Conservation (phyloP, 805 yeast species). For the Jamesozyma piceae region DNA sequence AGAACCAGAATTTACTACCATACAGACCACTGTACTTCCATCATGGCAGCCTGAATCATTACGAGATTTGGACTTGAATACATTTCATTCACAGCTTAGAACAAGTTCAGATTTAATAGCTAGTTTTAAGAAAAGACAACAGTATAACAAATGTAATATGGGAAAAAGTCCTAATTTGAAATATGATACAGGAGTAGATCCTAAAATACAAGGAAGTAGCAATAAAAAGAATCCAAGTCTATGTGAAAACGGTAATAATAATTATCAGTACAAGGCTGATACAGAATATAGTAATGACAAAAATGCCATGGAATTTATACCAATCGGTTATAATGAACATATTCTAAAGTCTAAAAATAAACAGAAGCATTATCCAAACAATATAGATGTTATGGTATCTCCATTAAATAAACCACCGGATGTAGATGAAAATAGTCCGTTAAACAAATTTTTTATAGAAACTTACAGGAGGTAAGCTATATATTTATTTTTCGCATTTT, state of each 20-base stretch:
- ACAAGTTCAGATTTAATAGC: not conserved
- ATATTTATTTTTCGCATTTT: no score
- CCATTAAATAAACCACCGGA: not conserved
- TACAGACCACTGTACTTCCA: not conserved
- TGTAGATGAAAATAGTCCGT: not conserved
- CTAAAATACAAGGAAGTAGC: not conserved
- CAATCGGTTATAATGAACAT: constrained; percentile 1
- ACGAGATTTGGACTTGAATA: not conserved
- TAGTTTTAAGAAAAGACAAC: not conserved
- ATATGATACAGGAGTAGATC: not conserved
- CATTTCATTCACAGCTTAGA: not conserved
- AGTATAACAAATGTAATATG: no score
- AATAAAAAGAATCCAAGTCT: not conserved
- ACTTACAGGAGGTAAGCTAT: not conserved
- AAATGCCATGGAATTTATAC: not conserved
- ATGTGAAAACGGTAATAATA: not conserved
- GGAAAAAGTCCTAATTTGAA: not conserved
- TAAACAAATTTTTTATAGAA: not conserved
- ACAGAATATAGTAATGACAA: not conserved
- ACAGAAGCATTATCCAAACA: not conserved
- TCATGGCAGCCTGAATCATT: not conserved
- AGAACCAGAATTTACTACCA: not conserved
- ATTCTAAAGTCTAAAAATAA: not conserved
- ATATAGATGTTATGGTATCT: not conserved
- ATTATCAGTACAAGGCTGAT: not conserved